Conservation (phyloP, 208 protist genomes). For the Crithidia thermophila region DNA sequence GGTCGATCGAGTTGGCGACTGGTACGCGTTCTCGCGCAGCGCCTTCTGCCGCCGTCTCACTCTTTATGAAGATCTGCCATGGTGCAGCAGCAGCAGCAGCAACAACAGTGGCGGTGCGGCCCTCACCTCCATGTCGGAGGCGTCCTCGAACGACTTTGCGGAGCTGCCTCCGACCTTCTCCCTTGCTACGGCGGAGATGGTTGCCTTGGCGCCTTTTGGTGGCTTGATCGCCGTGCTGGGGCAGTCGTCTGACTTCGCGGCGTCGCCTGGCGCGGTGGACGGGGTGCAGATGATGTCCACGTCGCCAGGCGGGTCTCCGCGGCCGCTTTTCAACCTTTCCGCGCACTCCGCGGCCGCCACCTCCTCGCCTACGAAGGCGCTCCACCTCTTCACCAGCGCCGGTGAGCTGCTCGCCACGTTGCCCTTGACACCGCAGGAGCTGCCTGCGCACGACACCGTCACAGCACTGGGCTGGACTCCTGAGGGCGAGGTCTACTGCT, state of each 20-base stretch:
- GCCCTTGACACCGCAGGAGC: constrained; percentile 8
- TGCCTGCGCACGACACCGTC: constrained; percentile 11
- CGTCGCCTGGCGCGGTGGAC: not conserved
- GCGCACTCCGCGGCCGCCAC: constrained; percentile 11
- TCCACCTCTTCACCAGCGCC: constrained; percentile 44
- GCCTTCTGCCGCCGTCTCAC: constrained; percentile 44
- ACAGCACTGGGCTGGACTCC: constrained; percentile 38
- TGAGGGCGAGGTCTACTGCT: constrained; percentile 44
- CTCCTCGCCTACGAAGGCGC: not conserved
- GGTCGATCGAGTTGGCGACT: constrained; percentile 55
- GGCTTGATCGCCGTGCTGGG: constrained; percentile 37
- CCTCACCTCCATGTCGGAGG: too few species aligned
- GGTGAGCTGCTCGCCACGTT: constrained; percentile 34
- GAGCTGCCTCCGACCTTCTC: not conserved
- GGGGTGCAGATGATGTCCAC: not conserved
- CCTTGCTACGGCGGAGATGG: constrained; percentile 6
- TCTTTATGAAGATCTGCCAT: constrained; percentile 43
- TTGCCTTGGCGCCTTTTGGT: constrained; percentile 40
- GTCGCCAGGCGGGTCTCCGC: not conserved
- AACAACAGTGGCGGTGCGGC: too few species aligned
- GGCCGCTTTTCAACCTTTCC: constrained; percentile 17
- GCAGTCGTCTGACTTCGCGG: not conserved
- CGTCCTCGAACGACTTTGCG: not conserved
- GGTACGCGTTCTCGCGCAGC: constrained; percentile 48
- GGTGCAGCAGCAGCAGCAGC: too few species aligned